These are phyloP conservation scores for Cladosporium sp. DNA, from an alignment of 2,329 filamentous ascomycete genomes.

Conservation along the genomic window DNA sequence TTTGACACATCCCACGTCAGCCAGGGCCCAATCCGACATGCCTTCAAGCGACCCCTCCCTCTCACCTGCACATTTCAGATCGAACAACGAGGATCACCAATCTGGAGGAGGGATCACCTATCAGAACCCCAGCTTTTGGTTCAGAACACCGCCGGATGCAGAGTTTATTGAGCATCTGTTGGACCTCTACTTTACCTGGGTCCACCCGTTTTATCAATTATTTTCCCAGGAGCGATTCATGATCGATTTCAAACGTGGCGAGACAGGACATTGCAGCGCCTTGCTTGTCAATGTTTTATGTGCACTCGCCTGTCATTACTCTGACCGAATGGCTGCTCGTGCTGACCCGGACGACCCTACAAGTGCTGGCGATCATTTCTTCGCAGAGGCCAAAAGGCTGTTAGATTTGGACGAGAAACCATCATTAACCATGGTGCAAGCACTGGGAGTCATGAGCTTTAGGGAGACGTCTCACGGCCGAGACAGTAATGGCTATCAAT, in stretches of 20 bases:
- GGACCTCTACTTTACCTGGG: conserved; percentile 47
- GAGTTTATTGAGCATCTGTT: conserved; percentile 34
- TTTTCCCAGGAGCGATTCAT: conserved; percentile 68
- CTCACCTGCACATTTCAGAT: conserved; percentile 1
- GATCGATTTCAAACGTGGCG: conserved; percentile 57
- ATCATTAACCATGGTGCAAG: conserved; percentile 66
- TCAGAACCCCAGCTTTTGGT: conserved; percentile 22
- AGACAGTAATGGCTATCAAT: conserved; percentile 68
- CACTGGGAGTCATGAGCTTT: conserved; percentile 70
- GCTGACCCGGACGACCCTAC: conserved; percentile 58
- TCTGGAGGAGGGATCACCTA: conserved; percentile 2
- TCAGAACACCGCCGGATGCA: conserved; percentile 28
- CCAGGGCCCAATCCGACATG: conserved; percentile 4
- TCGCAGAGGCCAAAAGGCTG: conserved; percentile 61
- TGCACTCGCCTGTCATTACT: conserved; percentile 39
- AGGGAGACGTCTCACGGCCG: conserved; percentile 64
- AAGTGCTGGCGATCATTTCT: conserved; percentile 69
- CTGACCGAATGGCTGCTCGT: conserved; percentile 59
- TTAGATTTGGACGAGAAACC: conserved; percentile 56
- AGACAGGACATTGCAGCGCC: conserved; percentile 61
- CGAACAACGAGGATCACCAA: neutral
- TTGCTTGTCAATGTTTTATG: conserved; percentile 33
- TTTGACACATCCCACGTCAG: conserved; percentile 15
- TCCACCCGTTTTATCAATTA: conserved; percentile 69
- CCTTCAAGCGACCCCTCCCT: conserved; percentile 1